Conservation (phyloP, 2,329 filamentous ascomycete genomes). For the Fusarium coicis region DNA sequence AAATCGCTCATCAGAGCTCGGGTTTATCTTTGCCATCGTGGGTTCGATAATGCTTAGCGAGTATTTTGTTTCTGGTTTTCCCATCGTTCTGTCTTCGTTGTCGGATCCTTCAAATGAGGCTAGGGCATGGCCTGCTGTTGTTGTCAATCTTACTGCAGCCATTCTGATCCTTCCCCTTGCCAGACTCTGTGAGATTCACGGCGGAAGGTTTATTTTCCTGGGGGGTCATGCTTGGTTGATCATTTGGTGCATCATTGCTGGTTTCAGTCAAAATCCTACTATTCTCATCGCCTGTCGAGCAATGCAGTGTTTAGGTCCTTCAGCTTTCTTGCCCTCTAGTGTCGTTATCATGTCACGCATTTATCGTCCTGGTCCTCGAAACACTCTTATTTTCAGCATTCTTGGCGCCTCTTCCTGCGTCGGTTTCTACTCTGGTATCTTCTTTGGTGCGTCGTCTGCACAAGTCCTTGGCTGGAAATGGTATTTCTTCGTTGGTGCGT, state of each 20-base stretch:
- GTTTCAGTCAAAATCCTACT: constrained; percentile 72
- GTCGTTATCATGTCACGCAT: constrained; percentile 76
- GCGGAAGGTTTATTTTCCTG: constrained; percentile 69
- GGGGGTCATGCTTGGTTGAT: constrained; percentile 71
- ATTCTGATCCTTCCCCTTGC: constrained; percentile 72
- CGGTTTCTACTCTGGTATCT: constrained; percentile 73
- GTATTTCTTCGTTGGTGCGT: constrained; percentile 75
- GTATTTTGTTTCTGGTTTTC: constrained; percentile 82
- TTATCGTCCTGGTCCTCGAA: constrained; percentile 76
- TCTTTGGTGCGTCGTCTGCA: constrained; percentile 71
- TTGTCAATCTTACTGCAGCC: constrained; percentile 68
- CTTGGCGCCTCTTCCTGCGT: constrained; percentile 68
- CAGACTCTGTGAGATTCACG: constrained; percentile 69
- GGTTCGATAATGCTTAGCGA: constrained; percentile 74
- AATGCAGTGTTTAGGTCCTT: constrained; percentile 77
- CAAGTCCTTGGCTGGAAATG: constrained; percentile 72
- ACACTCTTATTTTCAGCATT: constrained; percentile 73
- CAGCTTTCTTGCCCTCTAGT: constrained; percentile 74
- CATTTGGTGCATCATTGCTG: constrained; percentile 74
- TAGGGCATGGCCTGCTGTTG: constrained; percentile 72
- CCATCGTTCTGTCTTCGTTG: constrained; percentile 76
- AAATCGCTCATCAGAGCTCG: constrained; percentile 64
- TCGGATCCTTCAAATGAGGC: constrained; percentile 64
- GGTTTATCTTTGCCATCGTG: constrained; percentile 71
- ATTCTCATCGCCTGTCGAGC: constrained; percentile 80